Evolutionary conservation across 306 rosid genomes (phyloP).

Genomic region (Sicyos edulis): DNA sequence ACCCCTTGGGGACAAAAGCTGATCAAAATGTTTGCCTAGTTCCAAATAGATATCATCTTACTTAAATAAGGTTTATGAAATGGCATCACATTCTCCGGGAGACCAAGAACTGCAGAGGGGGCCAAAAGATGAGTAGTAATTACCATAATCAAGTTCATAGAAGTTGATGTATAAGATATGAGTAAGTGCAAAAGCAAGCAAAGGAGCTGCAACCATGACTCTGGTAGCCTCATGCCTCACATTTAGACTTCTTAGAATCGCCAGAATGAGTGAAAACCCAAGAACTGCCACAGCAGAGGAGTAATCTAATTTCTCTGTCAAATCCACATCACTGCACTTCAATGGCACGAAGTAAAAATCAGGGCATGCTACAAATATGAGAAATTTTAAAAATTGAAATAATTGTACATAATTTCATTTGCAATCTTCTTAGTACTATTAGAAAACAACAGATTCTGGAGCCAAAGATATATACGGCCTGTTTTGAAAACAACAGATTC

Average conservation of each 20-base stretch:
- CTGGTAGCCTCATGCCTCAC: slow-evolving; percentile 61
- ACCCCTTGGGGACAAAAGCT: no score
- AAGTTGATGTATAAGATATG: slow-evolving; percentile 65
- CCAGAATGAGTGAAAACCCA: slow-evolving; percentile 65
- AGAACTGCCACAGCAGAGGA: slow-evolving; percentile 62
- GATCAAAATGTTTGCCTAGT: no score
- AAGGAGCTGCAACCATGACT: slow-evolving; percentile 74
- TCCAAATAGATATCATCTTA: not conserved
- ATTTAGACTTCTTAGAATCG: slow-evolving; percentile 50
- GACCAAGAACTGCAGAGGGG: no score
- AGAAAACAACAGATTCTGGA: not conserved
- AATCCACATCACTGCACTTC: slow-evolving; percentile 51
- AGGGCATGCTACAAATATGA: slow-evolving; percentile 9
- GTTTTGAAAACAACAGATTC: no score
- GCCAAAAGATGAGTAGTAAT: slow-evolving; percentile 16
- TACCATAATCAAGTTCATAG: slow-evolving; percentile 64
- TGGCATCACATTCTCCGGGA: no score
- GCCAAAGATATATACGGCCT: no score
- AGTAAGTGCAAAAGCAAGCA: slow-evolving; percentile 56
- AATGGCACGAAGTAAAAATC: slow-evolving; percentile 4
- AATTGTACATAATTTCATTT: not conserved
- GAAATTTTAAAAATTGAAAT: not conserved
- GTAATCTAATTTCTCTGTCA: slow-evolving; percentile 59
- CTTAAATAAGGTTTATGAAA: no score
- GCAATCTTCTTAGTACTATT: no score